Evolutionary conservation across 116 monocot genomes (phyloP).

Genomic region (Cymodocea nodosa): DNA sequence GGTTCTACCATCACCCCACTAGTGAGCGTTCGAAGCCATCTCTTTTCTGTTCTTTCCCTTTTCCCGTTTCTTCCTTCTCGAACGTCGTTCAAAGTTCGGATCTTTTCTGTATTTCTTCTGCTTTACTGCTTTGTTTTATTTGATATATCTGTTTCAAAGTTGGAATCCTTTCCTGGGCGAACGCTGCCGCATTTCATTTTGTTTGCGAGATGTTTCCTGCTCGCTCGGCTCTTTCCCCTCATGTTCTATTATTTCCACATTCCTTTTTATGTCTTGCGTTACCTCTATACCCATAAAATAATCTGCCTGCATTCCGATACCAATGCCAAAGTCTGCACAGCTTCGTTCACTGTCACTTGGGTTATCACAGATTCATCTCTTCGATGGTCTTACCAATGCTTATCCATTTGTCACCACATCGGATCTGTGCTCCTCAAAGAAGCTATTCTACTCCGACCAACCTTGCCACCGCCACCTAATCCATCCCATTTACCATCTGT

Average conservation of each 20-base stretch:
- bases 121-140: background rate
- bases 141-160: background rate
- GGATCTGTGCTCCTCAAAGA: background rate
- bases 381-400: no score
- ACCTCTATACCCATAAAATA: no score
- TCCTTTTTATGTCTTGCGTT: background rate
- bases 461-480: no score
- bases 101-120: background rate
- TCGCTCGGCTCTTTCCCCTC: background rate
- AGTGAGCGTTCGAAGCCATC: conserved; percentile 19
- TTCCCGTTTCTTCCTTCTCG: background rate
- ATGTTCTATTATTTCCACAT: background rate
- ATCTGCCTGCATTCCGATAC: no score
- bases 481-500: no score
- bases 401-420: background rate
- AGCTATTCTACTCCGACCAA: background rate
- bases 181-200: conserved; percentile 1
- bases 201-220: background rate
- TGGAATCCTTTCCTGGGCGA: background rate
- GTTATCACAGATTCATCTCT: no score
- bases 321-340: no score
- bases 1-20: conserved; percentile 49
- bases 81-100: background rate
- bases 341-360: no score
- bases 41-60: background rate